Evolutionary conservation across 257 asterid genomes (phyloP), one percentile per base, ranked within the genome.

Genomic region (Sherardia arvensis): DNA sequence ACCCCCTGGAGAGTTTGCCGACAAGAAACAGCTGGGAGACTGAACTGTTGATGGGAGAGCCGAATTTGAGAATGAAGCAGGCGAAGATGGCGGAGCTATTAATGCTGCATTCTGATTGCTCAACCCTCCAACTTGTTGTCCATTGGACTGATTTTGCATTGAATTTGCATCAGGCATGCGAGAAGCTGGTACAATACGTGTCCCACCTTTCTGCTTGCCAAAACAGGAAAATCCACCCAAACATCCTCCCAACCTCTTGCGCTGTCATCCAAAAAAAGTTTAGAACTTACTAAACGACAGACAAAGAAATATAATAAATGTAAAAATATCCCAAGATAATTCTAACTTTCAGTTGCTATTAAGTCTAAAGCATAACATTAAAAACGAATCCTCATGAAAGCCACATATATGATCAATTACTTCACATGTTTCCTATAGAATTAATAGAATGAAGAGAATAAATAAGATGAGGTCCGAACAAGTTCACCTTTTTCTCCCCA

Each of bases 231-330:
- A 73, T 62, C 94, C 86, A 55, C 82, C 82, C 83, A 73, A 87
- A 70, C 97, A 87, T 66, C 90, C 86, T 66, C 85, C 84, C 97
- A 95, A 90, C 74, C 94, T 81, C 80, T 90, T 90, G 54, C 81
- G 80, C 95, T 90, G 81, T 67, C 75, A 81, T 74, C 18, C 23
- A 18, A 59, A 47, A 30, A 53, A 72, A 71, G 28, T 45, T 62
- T 76, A 71, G 79, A 71, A 70, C 66, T 10, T 58, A 64, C 26
- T 21, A 12, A 6, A 9, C 51, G 22, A 21, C 61, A 51, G 36
- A 51, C 43, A 51, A 21, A 4, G 7, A 22, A 12, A 5, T 21
- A 49, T 17, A 18, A 32, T 7, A 18, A 32, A 10, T 8, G 33
- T 30, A 18, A 51, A 65, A 29, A 11, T 4, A n/a, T 51, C 36